phyloP scores from a whole-genome alignment of 768 basidiomycete genomes.

The Lentinula boryana region DNA sequence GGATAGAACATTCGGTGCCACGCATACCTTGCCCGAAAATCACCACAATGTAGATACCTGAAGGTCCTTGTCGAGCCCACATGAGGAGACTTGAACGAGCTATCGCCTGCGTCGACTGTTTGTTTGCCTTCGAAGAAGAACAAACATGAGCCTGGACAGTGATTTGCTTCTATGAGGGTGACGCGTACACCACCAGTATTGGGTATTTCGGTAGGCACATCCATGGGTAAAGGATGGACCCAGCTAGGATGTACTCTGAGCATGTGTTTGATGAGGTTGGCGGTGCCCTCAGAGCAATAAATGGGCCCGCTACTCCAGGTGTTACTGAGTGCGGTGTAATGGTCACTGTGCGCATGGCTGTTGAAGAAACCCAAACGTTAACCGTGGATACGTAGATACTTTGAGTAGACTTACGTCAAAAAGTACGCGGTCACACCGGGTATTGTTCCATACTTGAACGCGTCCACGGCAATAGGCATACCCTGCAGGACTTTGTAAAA shows the following conservation, averaged over 20 bases:
- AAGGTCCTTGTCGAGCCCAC: conserved; percentile 69
- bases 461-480: conserved; percentile 98
- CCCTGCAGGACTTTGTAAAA: conserved; percentile 96
- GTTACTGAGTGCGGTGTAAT: conserved; percentile 87
- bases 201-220: conserved; percentile 68
- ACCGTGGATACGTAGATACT: not conserved
- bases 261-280: conserved; percentile 88
- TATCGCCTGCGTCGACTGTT: conserved; percentile 85
- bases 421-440: conserved; percentile 90
- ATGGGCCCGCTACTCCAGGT: conserved; percentile 90
- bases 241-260: conserved; percentile 84
- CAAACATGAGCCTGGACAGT: conserved; percentile 93
- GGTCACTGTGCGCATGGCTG: conserved; percentile 96
- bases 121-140: conserved; percentile 93
- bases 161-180: conserved; percentile 96
- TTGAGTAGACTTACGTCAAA: conserved; percentile 56
- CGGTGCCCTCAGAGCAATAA: conserved; percentile 93
- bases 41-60: conserved; percentile 94
- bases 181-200: conserved; percentile 82
- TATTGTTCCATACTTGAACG: conserved; percentile 90
- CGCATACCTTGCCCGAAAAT: conserved; percentile 64
- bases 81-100: conserved; percentile 60
- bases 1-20: too few relatives aligned
- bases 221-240: conserved; percentile 84
- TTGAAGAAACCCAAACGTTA: conserved; percentile 10